phyloP scores from a whole-genome alignment of 2,329 filamentous ascomycete species.

The Thelonectria rubi region DNA sequence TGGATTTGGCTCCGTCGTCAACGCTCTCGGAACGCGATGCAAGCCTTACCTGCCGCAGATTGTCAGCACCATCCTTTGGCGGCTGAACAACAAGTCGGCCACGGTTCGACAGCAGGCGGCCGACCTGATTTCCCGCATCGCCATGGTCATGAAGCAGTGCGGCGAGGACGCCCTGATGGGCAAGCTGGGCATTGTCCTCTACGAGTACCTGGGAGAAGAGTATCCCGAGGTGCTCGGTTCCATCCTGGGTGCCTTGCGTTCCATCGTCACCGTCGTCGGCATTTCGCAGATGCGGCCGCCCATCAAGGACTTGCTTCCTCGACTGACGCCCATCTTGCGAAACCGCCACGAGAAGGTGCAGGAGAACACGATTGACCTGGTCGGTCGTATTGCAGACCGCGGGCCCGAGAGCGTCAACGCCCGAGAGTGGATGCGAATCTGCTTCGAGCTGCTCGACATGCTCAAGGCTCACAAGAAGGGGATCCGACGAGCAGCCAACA shows the following conservation, averaged over 20 bases:
- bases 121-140: constrained; percentile 94
- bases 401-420: constrained; percentile 97
- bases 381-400: constrained; percentile 96
- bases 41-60: constrained; percentile 98
- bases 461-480: constrained; percentile 99
- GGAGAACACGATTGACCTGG: constrained; percentile 97
- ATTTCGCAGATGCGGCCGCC: constrained; percentile 98
- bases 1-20: constrained; percentile 97
- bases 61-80: constrained; percentile 94
- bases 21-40: constrained; percentile 90
- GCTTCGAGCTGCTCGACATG: constrained; percentile 98
- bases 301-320: constrained; percentile 93
- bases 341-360: constrained; percentile 99
- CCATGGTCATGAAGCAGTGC: constrained; percentile 99
- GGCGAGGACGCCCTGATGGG: constrained; percentile 96
- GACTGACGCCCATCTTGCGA: constrained; percentile 95
- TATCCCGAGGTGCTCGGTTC: constrained; percentile 98
- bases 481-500: constrained; percentile 97
- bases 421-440: constrained; percentile 99
- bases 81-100: constrained; percentile 96
- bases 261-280: constrained; percentile 96
- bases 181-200: constrained; percentile 92
- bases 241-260: constrained; percentile 91
- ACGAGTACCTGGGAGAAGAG: constrained; percentile 98
- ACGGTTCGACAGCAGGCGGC: constrained; percentile 97